Conservation (phyloP, 495 filamentous ascomycete species). For the Astrothelium macrocarpum region DNA sequence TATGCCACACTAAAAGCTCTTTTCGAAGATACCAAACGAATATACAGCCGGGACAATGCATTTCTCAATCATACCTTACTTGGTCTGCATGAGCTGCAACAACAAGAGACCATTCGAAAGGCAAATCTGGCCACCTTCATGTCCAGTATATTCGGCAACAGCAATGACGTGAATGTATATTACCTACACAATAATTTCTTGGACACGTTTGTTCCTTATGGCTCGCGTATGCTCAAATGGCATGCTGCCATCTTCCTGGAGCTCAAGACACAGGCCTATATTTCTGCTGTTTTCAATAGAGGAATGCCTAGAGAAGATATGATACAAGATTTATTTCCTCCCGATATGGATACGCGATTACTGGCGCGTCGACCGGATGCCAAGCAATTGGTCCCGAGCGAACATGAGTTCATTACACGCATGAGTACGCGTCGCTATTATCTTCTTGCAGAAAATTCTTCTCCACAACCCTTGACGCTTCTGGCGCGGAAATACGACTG, state of each 20-base stretch:
- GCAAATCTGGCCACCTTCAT: constrained; percentile 83
- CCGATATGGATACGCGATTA: constrained; percentile 54
- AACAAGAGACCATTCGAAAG: constrained; percentile 61
- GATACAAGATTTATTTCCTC: constrained; percentile 64
- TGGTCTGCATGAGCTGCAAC: constrained; percentile 41
- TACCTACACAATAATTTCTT: constrained; percentile 80
- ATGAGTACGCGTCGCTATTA: constrained; percentile 56
- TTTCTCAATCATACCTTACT: constrained; percentile 67
- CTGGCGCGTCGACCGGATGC: constrained; percentile 55
- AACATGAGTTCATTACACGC: constrained; percentile 62
- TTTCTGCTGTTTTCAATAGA: constrained; percentile 51
- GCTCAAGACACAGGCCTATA: constrained; percentile 78
- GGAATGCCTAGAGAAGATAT: constrained; percentile 57
- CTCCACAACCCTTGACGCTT: constrained; percentile 49
- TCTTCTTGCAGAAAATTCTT: constrained; percentile 52
- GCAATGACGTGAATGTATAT: constrained; percentile 67
- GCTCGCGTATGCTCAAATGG: constrained; percentile 58
- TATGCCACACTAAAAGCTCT: constrained; percentile 69
- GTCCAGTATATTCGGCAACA: constrained; percentile 66
- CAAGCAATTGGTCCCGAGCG: constrained; percentile 55
- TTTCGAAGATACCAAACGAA: constrained; percentile 70
- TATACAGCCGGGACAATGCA: constrained; percentile 60
- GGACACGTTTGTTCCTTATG: constrained; percentile 71
- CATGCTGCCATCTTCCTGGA: constrained; percentile 66
- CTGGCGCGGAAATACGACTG: constrained; percentile 71